Conservation (phyloP, 1,284 basidiomycete genomes). For the Pseudozyma sp. region DNA sequence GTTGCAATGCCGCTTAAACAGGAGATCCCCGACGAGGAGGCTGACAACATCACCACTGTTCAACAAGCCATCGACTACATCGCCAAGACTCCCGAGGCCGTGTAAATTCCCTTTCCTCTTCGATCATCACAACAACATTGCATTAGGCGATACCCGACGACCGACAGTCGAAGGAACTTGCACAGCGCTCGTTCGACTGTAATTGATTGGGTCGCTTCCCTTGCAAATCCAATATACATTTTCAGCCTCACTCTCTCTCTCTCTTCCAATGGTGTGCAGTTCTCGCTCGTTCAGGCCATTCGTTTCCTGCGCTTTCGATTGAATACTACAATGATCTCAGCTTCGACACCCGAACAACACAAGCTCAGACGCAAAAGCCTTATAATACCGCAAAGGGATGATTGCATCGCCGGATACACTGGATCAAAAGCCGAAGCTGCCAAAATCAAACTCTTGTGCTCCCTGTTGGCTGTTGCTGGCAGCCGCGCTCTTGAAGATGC, state of each 20-base stretch:
- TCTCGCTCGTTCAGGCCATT: neutral
- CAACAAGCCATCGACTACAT: conserved; percentile 98
- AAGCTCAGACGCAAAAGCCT: neutral
- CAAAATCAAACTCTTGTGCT: conserved; percentile 57
- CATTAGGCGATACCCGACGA: no score
- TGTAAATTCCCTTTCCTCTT: conserved; percentile 3
- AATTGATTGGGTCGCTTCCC: neutral
- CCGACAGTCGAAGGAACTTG: no score
- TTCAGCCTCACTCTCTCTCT: neutral
- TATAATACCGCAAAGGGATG: no score
- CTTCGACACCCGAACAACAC: neutral
- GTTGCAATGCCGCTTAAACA: conserved; percentile 64
- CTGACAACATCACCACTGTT: conserved; percentile 96
- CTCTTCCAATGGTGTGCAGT: no score
- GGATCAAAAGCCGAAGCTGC: conserved; percentile 56
- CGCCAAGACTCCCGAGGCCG: conserved; percentile 86
- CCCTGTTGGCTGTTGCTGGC: conserved; percentile 53
- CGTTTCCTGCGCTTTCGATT: neutral
- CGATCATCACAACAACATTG: neutral
- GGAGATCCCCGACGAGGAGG: conserved; percentile 98
- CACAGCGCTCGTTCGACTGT: neutral
- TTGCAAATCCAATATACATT: conserved; percentile 2
- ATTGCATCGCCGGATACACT: neutral
- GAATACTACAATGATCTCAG: no score
- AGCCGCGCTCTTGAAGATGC: conserved; percentile 50